These are phyloP conservation scores for Solanum dulcamara DNA, from an alignment of 257 asterid genomes.

Conservation along the genomic window DNA sequence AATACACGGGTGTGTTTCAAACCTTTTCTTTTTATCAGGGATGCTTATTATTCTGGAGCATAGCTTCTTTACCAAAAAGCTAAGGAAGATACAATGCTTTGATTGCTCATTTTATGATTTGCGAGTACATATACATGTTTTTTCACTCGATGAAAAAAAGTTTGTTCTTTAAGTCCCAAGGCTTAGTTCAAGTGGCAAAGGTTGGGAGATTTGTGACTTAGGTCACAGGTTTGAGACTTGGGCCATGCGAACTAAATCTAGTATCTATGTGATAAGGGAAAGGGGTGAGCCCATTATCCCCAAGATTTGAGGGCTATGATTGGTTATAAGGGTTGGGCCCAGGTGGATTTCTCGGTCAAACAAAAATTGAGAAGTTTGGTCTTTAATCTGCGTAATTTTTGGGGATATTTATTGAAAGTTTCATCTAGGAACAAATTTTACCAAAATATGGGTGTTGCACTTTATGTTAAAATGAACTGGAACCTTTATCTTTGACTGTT, in stretches of 20 bases:
- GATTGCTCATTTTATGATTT: neutral
- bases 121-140: neutral
- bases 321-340: neutral
- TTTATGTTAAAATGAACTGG: neutral
- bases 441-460: neutral
- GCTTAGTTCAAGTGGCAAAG: neutral
- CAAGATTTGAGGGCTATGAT: neutral
- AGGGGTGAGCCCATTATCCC: neutral
- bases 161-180: neutral
- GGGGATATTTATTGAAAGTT: neutral
- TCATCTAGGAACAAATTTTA: neutral
- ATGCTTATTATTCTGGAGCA: neutral
- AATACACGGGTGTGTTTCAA: constrained; percentile 71
- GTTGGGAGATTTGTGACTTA: neutral
- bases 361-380: neutral
- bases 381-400: neutral
- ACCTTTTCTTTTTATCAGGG: neutral
- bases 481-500: neutral
- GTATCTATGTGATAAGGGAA: neutral
- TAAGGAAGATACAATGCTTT: neutral
- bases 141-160: neutral
- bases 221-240: neutral
- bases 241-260: neutral
- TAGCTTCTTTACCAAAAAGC: neutral
- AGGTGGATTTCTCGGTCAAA: neutral